Percentiles rank a stretch among this genome's conserved stretches.
Conservation (phyloP, 2,329 filamentous ascomycete species). For the Lecanosticta acicola region DNA sequence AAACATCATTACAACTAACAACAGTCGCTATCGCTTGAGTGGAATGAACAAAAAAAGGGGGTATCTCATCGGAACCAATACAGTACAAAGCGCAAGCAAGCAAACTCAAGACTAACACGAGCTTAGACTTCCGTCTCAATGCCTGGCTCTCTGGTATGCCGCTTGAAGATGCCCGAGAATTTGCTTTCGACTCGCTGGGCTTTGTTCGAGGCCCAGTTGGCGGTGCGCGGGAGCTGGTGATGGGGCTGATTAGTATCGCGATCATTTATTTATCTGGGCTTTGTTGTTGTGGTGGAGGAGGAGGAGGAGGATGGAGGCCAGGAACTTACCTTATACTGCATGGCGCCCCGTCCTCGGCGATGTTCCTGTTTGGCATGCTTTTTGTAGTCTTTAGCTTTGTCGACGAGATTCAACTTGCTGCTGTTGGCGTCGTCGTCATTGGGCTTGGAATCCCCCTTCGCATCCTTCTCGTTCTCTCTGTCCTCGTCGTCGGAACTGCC, state of each 20-base stretch:
- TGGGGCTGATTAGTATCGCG: neutral
- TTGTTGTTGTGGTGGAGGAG: too few species aligned
- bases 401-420: slow-evolving; percentile 38
- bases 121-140: slow-evolving; percentile 66
- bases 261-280: neutral
- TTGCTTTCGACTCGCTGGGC: slow-evolving; percentile 47
- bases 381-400: slow-evolving; percentile 56
- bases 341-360: slow-evolving; percentile 61
- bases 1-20: too few species aligned
- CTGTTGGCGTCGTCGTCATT: slow-evolving; percentile 4
- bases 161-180: slow-evolving; percentile 48
- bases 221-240: slow-evolving; percentile 48
- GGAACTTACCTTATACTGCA: slow-evolving; percentile 59
- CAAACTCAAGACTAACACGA: too few species aligned
- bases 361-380: slow-evolving; percentile 56
- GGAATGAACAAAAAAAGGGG: too few species aligned
- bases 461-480: slow-evolving; percentile 1
- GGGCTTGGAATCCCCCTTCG: neutral
- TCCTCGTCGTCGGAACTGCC: slow-evolving; percentile 4
- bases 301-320: neutral
- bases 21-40: too few species aligned
- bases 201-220: slow-evolving; percentile 56
- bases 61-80: too few species aligned
- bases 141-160: slow-evolving; percentile 53
- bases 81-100: too few species aligned